Percentiles rank a stretch among this genome's conserved stretches.
These are phyloP conservation scores for Hanseniaspora valbyensis DNA, from an alignment of 805 yeast genomes.

Conservation along the genomic window DNA sequence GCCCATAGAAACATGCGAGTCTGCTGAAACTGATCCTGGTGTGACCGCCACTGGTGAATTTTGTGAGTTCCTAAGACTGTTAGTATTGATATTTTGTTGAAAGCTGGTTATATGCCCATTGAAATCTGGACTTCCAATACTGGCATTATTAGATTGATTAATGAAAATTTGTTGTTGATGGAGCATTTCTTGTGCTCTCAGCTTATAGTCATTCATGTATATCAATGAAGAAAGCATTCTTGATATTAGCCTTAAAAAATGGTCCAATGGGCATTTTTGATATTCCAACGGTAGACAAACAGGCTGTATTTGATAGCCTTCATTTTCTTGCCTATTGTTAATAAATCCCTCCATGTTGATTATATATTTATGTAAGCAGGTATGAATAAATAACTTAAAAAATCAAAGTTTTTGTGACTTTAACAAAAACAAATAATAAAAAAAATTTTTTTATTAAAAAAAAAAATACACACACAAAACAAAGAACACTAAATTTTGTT, in stretches of 20 bases:
- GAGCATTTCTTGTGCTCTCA: slow-evolving; percentile 24
- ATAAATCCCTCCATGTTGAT: too few species aligned
- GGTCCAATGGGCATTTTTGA: slow-evolving; percentile 56
- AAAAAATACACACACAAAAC: too few species aligned
- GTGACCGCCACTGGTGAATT: not conserved
- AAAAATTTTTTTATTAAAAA: too few species aligned
- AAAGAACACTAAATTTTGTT: too few species aligned
- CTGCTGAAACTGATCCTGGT: slow-evolving; percentile 4
- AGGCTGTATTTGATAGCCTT: not conserved
- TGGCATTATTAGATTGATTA: not conserved
- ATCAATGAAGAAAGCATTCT: slow-evolving; percentile 74
- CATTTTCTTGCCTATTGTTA: too few species aligned
- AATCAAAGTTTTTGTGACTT: too few species aligned
- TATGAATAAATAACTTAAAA: too few species aligned
- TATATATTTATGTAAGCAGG: too few species aligned
- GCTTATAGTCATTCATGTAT: slow-evolving; percentile 48
- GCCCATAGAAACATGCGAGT: slow-evolving; percentile 1
- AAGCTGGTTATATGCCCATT: not conserved
- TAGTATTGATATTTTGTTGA: not conserved
- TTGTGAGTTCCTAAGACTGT: not conserved
- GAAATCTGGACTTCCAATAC: not conserved
- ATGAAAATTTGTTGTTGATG: not conserved
- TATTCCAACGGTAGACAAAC: slow-evolving; percentile 28
- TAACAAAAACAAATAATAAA: too few species aligned
- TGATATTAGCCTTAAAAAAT: slow-evolving; percentile 58